Evolutionary conservation across 176 grass and related monocot species (phyloP).

Genomic region (Poa pratensis): DNA sequence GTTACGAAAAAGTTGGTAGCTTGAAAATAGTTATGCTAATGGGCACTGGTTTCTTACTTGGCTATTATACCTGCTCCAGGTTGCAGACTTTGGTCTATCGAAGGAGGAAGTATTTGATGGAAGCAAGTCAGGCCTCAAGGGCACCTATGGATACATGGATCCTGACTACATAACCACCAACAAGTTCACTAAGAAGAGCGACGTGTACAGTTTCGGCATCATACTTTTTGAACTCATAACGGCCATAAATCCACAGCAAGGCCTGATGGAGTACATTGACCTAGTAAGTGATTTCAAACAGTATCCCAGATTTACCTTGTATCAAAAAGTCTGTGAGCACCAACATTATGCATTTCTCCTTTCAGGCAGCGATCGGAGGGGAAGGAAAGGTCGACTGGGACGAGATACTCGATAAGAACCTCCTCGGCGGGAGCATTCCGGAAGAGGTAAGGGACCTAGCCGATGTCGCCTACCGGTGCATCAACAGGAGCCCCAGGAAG

Average conservation of each 20-base stretch:
- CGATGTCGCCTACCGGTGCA: conserved; percentile 75
- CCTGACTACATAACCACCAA: conserved; percentile 94
- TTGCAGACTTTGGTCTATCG: conserved; percentile 96
- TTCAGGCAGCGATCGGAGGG: conserved; percentile 83
- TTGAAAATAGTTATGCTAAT: conserved; percentile 14
- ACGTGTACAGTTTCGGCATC: conserved; percentile 92
- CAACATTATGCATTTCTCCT: conserved; percentile 8
- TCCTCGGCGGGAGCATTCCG: conserved; percentile 52
- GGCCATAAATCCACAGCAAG: conserved; percentile 94
- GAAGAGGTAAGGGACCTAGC: conserved; percentile 83
- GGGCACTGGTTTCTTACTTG: conserved; percentile 8
- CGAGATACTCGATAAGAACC: conserved; percentile 85
- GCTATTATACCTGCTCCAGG: conserved; percentile 38
- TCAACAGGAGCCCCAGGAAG: conserved; percentile 81
- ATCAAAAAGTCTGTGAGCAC: neutral
- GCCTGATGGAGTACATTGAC: conserved; percentile 92
- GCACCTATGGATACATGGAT: conserved; percentile 98
- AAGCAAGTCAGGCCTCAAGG: conserved; percentile 88
- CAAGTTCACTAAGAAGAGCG: conserved; percentile 97
- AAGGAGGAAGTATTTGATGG: conserved; percentile 92
- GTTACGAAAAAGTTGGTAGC: neutral
- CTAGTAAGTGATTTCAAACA: conserved; percentile 66
- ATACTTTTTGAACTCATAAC: conserved; percentile 97
- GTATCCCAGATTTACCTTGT: conserved; percentile 11
- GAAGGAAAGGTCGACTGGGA: conserved; percentile 85